Base-by-base conservation (phyloP, 176 grass and related monocot species). In the Carex myosuroides region DNA sequence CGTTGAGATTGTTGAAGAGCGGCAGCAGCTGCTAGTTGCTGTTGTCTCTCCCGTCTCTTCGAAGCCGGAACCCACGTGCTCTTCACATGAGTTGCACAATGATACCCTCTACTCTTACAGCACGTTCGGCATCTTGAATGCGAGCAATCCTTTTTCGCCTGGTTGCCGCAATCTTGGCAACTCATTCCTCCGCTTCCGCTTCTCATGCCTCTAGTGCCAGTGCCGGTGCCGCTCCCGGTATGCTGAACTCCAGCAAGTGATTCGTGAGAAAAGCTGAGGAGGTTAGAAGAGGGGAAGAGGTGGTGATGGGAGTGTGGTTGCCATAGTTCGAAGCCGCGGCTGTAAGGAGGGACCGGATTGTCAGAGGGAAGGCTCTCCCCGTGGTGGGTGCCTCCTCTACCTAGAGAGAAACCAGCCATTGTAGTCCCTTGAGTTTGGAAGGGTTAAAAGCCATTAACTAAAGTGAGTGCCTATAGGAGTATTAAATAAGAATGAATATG, bases 141-240 rank as follows among this genome's bases (percentile, higher is more conserved):
- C 0, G 44, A 4, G 86, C 89, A 91, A 81, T 88, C 89, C 65
- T 91, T 91, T 77, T 91, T 91, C 12, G 89, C 89, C 69, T 88
- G 85, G 83, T 91, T 91, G 33, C 89, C 89, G 79, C 89, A 91
- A 58, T 91, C 89, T 70, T 88, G 89, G 61, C 89, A 91, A 77
- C 79, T 91, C 16, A 68, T 64, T 8, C 86, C 82, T 2, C 85
- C 85, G 29, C 87, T 79, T 56, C 46, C 81, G 2, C 37, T 46
- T 33, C 44, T 56, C n/a, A 32, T 78, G n/a, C 76, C 16, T 29
- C 41, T n/a, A 24, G 79, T 30, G 41, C 80, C 22, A 5, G 39
- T 14, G 39, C n/a, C 62, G n/a, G 60, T 16, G 60, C n/a, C 62
- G 16, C 20, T 48, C 0, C 60, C 80, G 20, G 41, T 52, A 48